Base-by-base conservation (phyloP, 2,329 filamentous ascomycete species). In the Xylariaceae sp. region DNA sequence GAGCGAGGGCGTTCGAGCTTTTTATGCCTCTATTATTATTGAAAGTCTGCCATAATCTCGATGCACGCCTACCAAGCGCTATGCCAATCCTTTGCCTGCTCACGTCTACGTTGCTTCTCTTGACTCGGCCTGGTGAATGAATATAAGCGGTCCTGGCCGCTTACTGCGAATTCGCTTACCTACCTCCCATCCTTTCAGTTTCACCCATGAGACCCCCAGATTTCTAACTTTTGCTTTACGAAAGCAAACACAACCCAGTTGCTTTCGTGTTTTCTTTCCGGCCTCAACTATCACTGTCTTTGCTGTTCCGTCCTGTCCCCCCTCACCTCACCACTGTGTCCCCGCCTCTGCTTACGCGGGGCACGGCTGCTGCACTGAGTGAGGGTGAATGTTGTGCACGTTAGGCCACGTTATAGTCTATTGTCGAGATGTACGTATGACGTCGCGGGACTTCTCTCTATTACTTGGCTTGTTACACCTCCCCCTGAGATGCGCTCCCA, bases 401-500 rank as follows among this genome's bases (percentile, higher is more conserved):
- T 31, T 35, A 48, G 35, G 40, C 44, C 50, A 45, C 53, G 44
- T 51, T 50, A 60, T 45, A 45, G 43, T 45, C 43, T 32, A 30
- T 45, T 45, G 43, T 32, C 26, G 42, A 29, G n/a, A 11, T 32
- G 43, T 63, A 65, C 56, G 63, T 65, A 65, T 65, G 64, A 65
- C 62, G 64, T 64, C 62, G 54, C 57, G 61, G 54, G 43, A 47
- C 54, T 32, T 41, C 47, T 31, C 40, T 30, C 8, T 45, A 34
- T 60, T 19, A 19, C 19, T 55, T 57, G 47, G 43, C 54, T 37
- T 19, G 40, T 52, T 50, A 41, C 50, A 50, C 37, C 44, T 39
- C 35, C 26, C 39, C 12, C 41, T 48, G 47, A 37, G 44, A 59
- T 19, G 51, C 40, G 49, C 19, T 53, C 45, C 35, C 49, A 51